These are phyloP conservation scores for Colletotrichum agaves DNA, from an alignment of 2,329 filamentous ascomycete species.

Conservation along the genomic window DNA sequence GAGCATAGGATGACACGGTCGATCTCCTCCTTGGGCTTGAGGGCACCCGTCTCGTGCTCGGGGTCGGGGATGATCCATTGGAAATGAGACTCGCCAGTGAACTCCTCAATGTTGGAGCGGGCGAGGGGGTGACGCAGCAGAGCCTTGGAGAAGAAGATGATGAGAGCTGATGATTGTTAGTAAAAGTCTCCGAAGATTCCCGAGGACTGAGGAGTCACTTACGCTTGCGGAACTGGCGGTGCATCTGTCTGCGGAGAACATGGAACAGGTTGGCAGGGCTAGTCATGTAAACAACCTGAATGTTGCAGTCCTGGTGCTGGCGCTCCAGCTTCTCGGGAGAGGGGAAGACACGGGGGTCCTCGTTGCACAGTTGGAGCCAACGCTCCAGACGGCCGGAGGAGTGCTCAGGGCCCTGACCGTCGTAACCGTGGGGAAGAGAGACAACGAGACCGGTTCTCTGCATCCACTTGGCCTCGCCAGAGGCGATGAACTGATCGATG, in stretches of 20 bases:
- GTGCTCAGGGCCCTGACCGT: conserved; percentile 98
- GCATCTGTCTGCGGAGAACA: conserved; percentile 95
- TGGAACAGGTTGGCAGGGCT: conserved; percentile 96
- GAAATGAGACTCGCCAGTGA: conserved; percentile 92
- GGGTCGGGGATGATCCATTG: conserved; percentile 95
- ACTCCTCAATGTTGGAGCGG: conserved; percentile 89
- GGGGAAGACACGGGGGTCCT: conserved; percentile 95
- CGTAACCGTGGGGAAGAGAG: conserved; percentile 96
- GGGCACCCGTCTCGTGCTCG: conserved; percentile 78
- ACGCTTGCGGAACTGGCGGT: conserved; percentile 99
- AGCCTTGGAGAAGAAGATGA: conserved; percentile 99
- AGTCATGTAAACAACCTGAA: conserved; percentile 99
- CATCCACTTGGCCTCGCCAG: conserved; percentile 98
- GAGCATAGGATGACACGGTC: conserved; percentile 94
- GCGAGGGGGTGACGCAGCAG: conserved; percentile 93
- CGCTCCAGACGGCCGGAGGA: conserved; percentile 97
- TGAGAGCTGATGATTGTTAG: conserved; percentile 70
- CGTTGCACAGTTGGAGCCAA: conserved; percentile 96
- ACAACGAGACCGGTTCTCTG: conserved; percentile 96
- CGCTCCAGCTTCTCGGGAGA: conserved; percentile 88
- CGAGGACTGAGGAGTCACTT: conserved; percentile 51
- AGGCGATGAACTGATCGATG: conserved; percentile 98
- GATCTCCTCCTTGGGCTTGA: conserved; percentile 86
- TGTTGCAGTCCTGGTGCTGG: conserved; percentile 99
- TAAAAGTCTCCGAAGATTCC: not conserved